Conservation (phyloP, 441 rosid genomes). For the Croton setiger region DNA sequence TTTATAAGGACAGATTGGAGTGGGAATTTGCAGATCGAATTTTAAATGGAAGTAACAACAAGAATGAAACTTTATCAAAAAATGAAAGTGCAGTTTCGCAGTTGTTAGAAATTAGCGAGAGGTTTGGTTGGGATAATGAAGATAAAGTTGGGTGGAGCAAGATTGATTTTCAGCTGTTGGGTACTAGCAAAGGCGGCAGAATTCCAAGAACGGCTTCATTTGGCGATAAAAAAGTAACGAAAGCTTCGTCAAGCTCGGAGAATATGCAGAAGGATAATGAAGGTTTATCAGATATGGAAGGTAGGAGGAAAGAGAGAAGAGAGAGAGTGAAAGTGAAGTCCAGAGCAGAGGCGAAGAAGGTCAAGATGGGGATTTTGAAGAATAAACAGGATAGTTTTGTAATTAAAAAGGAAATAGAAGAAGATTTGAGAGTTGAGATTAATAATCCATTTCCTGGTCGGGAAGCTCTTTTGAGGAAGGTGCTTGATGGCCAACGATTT, state of each 20-base stretch:
- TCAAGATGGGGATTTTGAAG: constrained; percentile 14
- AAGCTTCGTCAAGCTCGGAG: constrained; percentile 16
- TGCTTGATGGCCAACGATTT: constrained; percentile 24
- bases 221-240: not conserved
- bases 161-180: constrained; percentile 60
- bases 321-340: constrained; percentile 33
- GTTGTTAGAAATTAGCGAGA: constrained; percentile 62
- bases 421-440: constrained; percentile 26
- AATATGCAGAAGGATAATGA: constrained; percentile 7
- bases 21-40: constrained; percentile 69
- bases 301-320: constrained; percentile 37
- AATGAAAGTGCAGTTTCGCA: constrained; percentile 37
- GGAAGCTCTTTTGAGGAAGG: constrained; percentile 49
- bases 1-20: constrained; percentile 66
- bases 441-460: constrained; percentile 68
- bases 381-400: constrained; percentile 25
- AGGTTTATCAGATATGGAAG: constrained; percentile 17
- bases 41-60: constrained; percentile 36
- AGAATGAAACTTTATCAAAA: not conserved
- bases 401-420: not conserved
- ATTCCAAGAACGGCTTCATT: constrained; percentile 48
- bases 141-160: constrained; percentile 65
- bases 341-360: constrained; percentile 29
- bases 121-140: constrained; percentile 81
- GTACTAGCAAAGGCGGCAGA: constrained; percentile 68